These are phyloP conservation scores for Picea abies DNA, from an alignment of 83 land plant genomes.

Conservation along the genomic window DNA sequence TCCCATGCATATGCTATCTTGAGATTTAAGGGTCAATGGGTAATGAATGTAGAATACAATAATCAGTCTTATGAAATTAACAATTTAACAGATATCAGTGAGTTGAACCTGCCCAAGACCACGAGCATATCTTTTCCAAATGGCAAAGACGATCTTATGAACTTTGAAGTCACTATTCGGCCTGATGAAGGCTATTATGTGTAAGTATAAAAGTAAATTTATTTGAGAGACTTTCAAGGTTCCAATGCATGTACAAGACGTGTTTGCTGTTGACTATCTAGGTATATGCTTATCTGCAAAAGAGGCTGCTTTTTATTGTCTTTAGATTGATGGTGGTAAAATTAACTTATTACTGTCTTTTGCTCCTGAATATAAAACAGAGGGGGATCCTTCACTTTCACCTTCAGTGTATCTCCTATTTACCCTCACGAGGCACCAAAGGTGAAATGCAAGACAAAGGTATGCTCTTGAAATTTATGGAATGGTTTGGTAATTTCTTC, in stretches of 20 bases:
- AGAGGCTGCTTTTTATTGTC: not conserved
- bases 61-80: not conserved
- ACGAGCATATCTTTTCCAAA: constrained; percentile 68
- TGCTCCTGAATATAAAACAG: constrained; percentile 29
- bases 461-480: constrained; percentile 15
- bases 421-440: constrained; percentile 94
- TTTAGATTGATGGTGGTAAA: constrained; percentile 1
- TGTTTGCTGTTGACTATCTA: not conserved
- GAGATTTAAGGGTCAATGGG: too few relatives aligned
- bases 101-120: constrained; percentile 78
- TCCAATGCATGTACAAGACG: not conserved
- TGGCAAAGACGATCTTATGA: constrained; percentile 86
- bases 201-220: constrained; percentile 40
- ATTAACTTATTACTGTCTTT: not conserved
- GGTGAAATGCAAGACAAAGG: constrained; percentile 93
- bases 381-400: constrained; percentile 77
- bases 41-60: not conserved
- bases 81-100: constrained; percentile 74
- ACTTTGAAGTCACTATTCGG: constrained; percentile 76
- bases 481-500: not conserved
- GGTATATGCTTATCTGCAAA: not conserved
- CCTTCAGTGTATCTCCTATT: constrained; percentile 65
- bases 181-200: constrained; percentile 86
- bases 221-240: not conserved
- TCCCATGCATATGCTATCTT: too few relatives aligned